Evolutionary conservation across 169 alveolate species (phyloP), one percentile per base, ranked within the genome.

Genomic region (Plasmodium cynomolgi): DNA sequence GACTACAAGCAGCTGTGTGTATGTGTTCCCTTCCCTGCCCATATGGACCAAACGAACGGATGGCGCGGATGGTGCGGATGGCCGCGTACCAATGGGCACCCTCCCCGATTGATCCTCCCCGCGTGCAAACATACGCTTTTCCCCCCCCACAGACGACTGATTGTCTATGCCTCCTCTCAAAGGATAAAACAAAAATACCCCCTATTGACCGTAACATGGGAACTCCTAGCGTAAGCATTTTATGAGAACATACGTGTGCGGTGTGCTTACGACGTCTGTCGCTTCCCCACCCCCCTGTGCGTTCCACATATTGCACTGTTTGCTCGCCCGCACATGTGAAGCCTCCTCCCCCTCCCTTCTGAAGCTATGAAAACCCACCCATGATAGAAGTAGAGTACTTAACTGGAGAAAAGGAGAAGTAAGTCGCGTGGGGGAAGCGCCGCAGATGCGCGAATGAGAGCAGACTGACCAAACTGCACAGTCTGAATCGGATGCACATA

Each of bases 191-290:
- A 93, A 20, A 96, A 74, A 47, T 96, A 88, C 47, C 97, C 97
- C 33, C 84, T 91, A 81, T 68, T 96, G 15, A 83, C 94, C 80
- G 97, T 96, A 73, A 93, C 97, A 56, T 96, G 97, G 97, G 97
- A 96, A 84, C 92, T 96, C 29, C 93, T 96, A 74, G 97, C 93
- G 93, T 86, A 86, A 1, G 93, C 26, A 44, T 74, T 84, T 83
- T 56, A 62, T 68, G 73, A 20, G 34, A 1, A 34, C 44, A 11
- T 33, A 26, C 29, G 41, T 77, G 17, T 41, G 1, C 11, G 31
- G 11, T 47, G 20, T 11, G 37, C 23, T 20, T n/a, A 77, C 54
- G 26, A 15, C 44, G 17, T 8, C 3, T 20, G 44, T 58, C 26
- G 20, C 17, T 33, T 56, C 33, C 44, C 23, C 29, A 39, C 11